Percentiles rank a stretch among this genome's conserved stretches.
phyloP scores from a whole-genome alignment of 2,329 filamentous ascomycete genomes.

The Tympanopsis confertula region DNA sequence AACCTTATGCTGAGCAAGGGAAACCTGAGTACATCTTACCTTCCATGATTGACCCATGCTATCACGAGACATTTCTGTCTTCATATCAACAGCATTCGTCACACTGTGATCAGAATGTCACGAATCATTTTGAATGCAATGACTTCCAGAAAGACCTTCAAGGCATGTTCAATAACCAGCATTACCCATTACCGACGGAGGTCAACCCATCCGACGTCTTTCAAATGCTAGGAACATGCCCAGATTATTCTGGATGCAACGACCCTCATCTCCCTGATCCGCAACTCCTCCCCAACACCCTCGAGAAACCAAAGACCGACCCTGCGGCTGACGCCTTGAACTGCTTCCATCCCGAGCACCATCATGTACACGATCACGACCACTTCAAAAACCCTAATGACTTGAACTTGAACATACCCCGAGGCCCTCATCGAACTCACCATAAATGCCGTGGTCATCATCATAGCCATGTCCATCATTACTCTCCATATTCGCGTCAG shows the following conservation, averaged over 20 bases:
- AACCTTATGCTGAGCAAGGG: no score
- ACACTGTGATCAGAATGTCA: background rate
- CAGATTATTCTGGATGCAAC: background rate
- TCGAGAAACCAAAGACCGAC: background rate
- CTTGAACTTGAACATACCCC: slow-evolving; percentile 3
- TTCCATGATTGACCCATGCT: no score
- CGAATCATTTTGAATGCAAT: slow-evolving; percentile 1
- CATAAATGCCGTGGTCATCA: slow-evolving; percentile 17
- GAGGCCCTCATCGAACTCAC: slow-evolving; percentile 17
- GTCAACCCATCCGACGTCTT: background rate
- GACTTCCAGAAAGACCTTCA: no score
- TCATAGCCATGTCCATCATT: slow-evolving; percentile 13
- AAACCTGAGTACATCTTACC: no score
- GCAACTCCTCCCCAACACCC: background rate
- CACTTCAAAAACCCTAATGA: background rate
- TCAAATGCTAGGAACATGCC: background rate
- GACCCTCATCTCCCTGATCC: background rate
- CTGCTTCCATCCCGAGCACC: background rate
- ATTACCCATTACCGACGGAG: background rate
- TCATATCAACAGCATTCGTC: no score
- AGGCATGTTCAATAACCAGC: no score
- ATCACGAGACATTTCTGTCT: no score
- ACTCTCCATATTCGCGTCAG: slow-evolving; percentile 19
- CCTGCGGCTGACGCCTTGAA: background rate
- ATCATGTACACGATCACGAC: background rate